A percentile compares a stretch with the other conserved stretches of the same genome.
phyloP scores from a whole-genome alignment of 2,329 filamentous ascomycete genomes.

The Colletotrichum lini region DNA sequence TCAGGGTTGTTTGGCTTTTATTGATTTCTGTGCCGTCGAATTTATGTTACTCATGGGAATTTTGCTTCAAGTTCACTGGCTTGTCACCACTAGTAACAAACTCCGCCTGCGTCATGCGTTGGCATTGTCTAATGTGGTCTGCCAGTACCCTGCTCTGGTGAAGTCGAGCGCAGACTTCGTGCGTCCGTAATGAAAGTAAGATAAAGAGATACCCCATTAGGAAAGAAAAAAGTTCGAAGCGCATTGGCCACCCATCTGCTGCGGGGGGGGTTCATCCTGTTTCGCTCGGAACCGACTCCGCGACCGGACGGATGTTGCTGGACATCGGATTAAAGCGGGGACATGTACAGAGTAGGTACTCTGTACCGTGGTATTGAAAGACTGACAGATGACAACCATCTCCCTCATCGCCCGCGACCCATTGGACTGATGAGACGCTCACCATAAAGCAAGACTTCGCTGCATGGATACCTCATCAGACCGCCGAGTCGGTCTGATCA shows the following conservation, averaged over 20 bases:
- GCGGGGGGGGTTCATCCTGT: neutral
- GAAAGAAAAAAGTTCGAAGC: neutral
- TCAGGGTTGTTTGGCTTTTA: too few species aligned
- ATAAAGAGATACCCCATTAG: too few species aligned
- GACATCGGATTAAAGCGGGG: neutral
- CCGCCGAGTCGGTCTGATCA: neutral
- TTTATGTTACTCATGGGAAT: neutral
- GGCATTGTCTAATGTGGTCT: neutral
- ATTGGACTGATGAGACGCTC: neutral
- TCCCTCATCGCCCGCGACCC: neutral
- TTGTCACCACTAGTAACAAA: neutral
- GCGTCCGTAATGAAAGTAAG: neutral
- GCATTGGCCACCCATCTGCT: neutral
- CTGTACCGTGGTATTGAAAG: neutral
- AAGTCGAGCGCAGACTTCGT: constrained; percentile 2
- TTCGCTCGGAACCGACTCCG: constrained; percentile 1
- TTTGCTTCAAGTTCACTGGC: neutral
- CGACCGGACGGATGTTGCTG: neutral
- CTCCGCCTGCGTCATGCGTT: neutral
- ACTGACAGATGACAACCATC: neutral
- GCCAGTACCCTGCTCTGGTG: neutral
- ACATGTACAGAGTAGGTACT: neutral
- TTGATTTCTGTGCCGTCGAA: neutral
- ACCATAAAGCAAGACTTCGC: neutral
- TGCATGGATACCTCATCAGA: neutral